phyloP scores from a whole-genome alignment of 352 stramenopile genomes.

The Pythium chondricola region DNA sequence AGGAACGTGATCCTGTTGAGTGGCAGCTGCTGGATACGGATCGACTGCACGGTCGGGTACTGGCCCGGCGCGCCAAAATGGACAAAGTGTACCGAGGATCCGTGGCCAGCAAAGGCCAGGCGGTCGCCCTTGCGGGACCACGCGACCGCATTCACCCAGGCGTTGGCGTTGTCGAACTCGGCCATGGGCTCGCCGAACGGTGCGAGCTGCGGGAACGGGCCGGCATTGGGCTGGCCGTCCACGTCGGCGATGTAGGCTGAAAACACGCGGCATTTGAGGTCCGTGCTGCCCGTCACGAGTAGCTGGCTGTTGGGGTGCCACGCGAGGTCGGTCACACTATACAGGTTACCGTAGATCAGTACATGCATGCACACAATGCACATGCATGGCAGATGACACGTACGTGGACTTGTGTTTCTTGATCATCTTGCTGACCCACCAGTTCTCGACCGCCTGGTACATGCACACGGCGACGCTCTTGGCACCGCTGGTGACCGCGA shows the following conservation, averaged over 20 bases:
- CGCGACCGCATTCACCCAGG: constrained; percentile 89
- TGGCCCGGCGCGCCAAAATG: constrained; percentile 68
- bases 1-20: constrained; percentile 86
- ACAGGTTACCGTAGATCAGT: no score
- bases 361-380: no score
- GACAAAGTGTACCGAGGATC: constrained; percentile 89
- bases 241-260: constrained; percentile 82
- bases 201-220: constrained; percentile 66
- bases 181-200: constrained; percentile 77
- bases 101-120: constrained; percentile 88
- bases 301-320: constrained; percentile 93
- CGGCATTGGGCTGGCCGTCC: constrained; percentile 60
- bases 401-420: constrained; percentile 96
- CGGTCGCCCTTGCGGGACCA: constrained; percentile 88
- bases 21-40: constrained; percentile 84
- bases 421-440: constrained; percentile 96
- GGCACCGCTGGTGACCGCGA: constrained; percentile 88
- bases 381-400: no score
- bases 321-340: constrained; percentile 79
- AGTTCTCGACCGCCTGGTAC: constrained; percentile 90
- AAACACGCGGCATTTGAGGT: constrained; percentile 93
- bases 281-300: constrained; percentile 87
- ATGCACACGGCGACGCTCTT: constrained; percentile 93
- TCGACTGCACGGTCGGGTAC: constrained; percentile 77
- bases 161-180: constrained; percentile 84